phyloP scores from a whole-genome alignment of 1,139 yeast species.

The Debaryomycetaceae sp. region DNA sequence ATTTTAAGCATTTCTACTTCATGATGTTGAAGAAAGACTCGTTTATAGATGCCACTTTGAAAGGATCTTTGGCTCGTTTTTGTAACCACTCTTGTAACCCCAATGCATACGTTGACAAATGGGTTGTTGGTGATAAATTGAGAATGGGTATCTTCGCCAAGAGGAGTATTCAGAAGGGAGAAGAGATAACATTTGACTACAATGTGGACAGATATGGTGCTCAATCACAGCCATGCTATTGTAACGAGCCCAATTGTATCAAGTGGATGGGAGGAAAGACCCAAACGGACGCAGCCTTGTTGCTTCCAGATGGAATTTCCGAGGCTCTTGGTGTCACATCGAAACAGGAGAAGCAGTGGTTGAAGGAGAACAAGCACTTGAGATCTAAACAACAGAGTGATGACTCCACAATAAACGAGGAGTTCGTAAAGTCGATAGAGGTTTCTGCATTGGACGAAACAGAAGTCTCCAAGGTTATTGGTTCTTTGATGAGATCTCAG shows the following conservation, averaged over 20 bases:
- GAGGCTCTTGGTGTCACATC: constrained; percentile 82
- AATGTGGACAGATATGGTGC: constrained; percentile 97
- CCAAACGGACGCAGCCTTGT: constrained; percentile 84
- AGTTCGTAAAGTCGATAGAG: constrained; percentile 58
- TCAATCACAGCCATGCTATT: constrained; percentile 87
- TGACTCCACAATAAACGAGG: constrained; percentile 58
- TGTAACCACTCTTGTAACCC: constrained; percentile 95
- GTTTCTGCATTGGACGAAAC: constrained; percentile 49
- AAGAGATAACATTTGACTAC: constrained; percentile 92
- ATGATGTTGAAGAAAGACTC: constrained; percentile 96
- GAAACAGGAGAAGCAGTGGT: constrained; percentile 59
- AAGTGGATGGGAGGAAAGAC: constrained; percentile 96
- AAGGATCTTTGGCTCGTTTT: constrained; percentile 85
- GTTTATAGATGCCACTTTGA: constrained; percentile 88
- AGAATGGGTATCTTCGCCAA: constrained; percentile 95
- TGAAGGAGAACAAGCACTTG: constrained; percentile 53
- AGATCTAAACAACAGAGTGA: constrained; percentile 49
- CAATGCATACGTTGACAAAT: constrained; percentile 90
- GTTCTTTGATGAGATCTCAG: constrained; percentile 74
- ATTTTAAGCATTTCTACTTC: constrained; percentile 86
- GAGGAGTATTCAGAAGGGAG: constrained; percentile 68
- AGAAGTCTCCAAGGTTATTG: constrained; percentile 77
- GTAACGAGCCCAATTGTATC: constrained; percentile 89
- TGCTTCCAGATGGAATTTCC: constrained; percentile 77
- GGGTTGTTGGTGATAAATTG: constrained; percentile 90